Evolutionary conservation across 1,284 basidiomycete species (phyloP).

Genomic region (Boletellus deceptivus): DNA sequence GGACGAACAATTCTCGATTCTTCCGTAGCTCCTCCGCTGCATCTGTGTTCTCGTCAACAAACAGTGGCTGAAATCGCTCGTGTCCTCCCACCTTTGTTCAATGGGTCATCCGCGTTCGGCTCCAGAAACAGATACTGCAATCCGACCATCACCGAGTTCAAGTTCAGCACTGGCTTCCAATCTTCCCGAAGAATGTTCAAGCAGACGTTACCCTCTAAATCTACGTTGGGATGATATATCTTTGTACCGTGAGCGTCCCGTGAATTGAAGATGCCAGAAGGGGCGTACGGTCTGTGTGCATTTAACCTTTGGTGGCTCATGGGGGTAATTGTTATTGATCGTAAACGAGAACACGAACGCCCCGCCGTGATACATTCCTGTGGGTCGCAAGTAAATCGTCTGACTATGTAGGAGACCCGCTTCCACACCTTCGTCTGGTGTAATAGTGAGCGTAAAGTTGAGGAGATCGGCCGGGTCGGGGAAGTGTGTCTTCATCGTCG

Average conservation of each 20-base stretch:
- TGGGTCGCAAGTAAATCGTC: conserved; percentile 7
- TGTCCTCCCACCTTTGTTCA: conserved; percentile 87
- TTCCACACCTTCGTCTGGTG: conserved; percentile 88
- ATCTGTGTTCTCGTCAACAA: conserved; percentile 51
- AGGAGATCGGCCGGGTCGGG: conserved; percentile 91
- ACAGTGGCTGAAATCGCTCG: not conserved
- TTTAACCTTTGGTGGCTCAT: conserved; percentile 98
- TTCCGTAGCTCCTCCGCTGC: conserved; percentile 91
- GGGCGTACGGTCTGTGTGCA: conserved; percentile 85
- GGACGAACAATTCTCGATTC: conserved; percentile 77
- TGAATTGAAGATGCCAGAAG: not conserved
- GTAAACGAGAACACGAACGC: conserved; percentile 91
- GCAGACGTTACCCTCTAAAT: conserved; percentile 96
- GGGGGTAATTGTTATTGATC: conserved; percentile 98
- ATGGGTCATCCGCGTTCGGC: conserved; percentile 96
- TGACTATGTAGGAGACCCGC: not conserved
- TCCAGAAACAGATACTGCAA: conserved; percentile 98
- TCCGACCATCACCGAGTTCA: conserved; percentile 97
- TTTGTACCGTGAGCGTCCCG: conserved; percentile 33
- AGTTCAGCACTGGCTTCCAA: conserved; percentile 98
- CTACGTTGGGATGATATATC: conserved; percentile 99
- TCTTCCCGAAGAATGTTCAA: conserved; percentile 98
- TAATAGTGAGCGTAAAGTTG: conserved; percentile 94
- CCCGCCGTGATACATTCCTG: conserved; percentile 98
- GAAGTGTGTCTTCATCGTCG: conserved; percentile 95